A percentile compares a stretch with the other conserved stretches of the same genome.
phyloP scores from a whole-genome alignment of 371 early-diverging fungal genomes.

The Mortierella sp. region DNA sequence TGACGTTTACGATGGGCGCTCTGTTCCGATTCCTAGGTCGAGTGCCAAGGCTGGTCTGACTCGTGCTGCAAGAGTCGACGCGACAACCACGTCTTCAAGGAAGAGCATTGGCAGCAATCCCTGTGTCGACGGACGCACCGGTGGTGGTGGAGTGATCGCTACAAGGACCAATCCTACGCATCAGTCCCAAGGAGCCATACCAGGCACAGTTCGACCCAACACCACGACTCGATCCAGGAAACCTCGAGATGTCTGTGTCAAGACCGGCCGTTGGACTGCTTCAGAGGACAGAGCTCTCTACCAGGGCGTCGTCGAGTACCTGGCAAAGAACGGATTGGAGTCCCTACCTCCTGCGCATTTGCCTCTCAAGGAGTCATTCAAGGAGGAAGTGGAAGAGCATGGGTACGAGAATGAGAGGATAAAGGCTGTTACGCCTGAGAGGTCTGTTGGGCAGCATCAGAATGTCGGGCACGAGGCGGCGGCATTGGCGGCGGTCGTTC shows the following conservation, averaged over 20 bases:
- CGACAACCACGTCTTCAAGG: no score
- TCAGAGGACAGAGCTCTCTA: constrained; percentile 70
- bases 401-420: neutral
- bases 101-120: neutral
- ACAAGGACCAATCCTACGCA: no score
- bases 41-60: no score
- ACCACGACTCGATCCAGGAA: neutral
- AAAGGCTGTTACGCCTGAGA: neutral
- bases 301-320: constrained; percentile 63
- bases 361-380: neutral
- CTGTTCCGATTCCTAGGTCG: no score
- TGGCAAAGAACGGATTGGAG: constrained; percentile 22
- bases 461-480: neutral
- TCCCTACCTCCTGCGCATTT: constrained; percentile 17
- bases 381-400: neutral
- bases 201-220: neutral
- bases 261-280: constrained; percentile 78
- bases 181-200: neutral
- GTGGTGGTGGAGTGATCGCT: no score
- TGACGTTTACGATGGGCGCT: neutral
- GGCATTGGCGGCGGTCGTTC: neutral
- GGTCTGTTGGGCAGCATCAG: neutral
- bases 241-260: neutral
- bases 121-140: neutral
- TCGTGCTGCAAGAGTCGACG: no score